Evolutionary conservation across 352 stramenopile species (phyloP).

Genomic region (Pythium dissotocum): DNA sequence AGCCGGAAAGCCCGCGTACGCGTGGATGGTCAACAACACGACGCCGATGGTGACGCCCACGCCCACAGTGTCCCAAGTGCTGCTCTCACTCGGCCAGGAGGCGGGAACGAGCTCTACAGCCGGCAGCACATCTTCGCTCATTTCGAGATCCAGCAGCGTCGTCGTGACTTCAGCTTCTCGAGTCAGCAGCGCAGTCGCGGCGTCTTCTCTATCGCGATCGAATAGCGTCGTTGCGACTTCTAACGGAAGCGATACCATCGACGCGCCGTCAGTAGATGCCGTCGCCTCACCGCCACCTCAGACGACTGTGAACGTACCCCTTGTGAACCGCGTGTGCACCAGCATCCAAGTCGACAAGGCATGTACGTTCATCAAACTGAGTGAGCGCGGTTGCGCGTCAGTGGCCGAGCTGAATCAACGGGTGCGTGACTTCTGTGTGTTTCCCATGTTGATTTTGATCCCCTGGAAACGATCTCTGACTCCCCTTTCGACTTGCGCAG

Average conservation of each 20-base stretch:
- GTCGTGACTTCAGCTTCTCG: background rate
- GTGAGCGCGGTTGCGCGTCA: constrained; percentile 60
- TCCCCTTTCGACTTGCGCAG: constrained; percentile 20
- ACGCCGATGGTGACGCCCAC: constrained; percentile 42
- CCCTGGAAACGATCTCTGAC: background rate
- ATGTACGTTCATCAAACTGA: constrained; percentile 83
- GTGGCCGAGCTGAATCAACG: constrained; percentile 72
- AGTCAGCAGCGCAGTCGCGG: constrained; percentile 6
- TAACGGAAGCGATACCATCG: background rate
- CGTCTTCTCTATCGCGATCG: background rate
- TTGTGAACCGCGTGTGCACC: constrained; percentile 61
- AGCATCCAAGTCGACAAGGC: constrained; percentile 61
- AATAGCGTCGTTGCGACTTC: background rate
- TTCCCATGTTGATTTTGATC: background rate
- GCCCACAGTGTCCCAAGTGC: constrained; percentile 29
- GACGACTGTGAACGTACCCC: constrained; percentile 19
- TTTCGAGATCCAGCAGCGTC: background rate
- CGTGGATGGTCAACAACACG: constrained; percentile 85
- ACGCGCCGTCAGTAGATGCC: background rate
- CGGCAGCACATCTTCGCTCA: background rate
- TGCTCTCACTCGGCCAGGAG: constrained; percentile 24
- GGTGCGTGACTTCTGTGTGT: constrained; percentile 32
- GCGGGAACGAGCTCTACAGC: background rate
- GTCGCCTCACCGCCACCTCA: background rate
- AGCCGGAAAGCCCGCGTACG: constrained; percentile 50